Percentiles rank a stretch among this genome's conserved stretches.
These are phyloP conservation scores for Colletotrichum euphorbiae DNA, from an alignment of 2,329 filamentous ascomycete genomes.

Conservation along the genomic window DNA sequence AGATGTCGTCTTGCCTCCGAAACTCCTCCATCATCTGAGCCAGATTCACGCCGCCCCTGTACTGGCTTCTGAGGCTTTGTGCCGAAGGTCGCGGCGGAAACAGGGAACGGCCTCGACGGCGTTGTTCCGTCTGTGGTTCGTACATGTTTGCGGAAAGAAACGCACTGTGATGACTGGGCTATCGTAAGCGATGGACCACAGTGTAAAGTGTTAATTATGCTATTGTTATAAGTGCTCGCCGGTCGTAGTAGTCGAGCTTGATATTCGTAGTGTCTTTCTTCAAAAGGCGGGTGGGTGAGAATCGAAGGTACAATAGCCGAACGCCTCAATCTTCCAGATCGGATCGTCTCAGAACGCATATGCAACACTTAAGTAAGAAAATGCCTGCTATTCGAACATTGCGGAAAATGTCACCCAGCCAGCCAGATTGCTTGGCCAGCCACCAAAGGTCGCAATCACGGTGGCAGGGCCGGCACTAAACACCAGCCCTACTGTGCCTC, in stretches of 20 bases:
- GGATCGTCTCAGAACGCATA: neutral
- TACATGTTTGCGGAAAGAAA: conserved; percentile 8
- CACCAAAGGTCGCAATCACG: conserved; percentile 16
- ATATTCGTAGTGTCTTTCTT: conserved; percentile 2
- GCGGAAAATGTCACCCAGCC: conserved; percentile 7
- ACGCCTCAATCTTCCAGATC: conserved; percentile 11
- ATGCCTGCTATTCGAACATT: neutral
- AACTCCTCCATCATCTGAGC: conserved; percentile 35
- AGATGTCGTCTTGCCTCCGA: conserved; percentile 34
- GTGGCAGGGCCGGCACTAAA: conserved; percentile 36
- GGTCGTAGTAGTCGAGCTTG: neutral
- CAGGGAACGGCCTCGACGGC: conserved; percentile 25
- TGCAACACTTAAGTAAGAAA: conserved; percentile 23
- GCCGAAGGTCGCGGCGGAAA: conserved; percentile 27
- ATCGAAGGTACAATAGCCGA: conserved; percentile 19
- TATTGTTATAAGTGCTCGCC: conserved; percentile 16
- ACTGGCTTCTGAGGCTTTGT: conserved; percentile 34
- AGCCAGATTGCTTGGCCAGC: conserved; percentile 21
- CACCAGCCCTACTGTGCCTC: neutral
- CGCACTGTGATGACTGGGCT: neutral
- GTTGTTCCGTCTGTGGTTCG: conserved; percentile 23
- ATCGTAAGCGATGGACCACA: neutral
- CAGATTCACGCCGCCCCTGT: conserved; percentile 21
- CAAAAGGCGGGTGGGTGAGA: conserved; percentile 12
- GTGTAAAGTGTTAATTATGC: neutral